Percentiles rank a stretch among this genome's conserved stretches.
Conservation (phyloP, 305 asterid genomes). For the Lippia alba region DNA sequence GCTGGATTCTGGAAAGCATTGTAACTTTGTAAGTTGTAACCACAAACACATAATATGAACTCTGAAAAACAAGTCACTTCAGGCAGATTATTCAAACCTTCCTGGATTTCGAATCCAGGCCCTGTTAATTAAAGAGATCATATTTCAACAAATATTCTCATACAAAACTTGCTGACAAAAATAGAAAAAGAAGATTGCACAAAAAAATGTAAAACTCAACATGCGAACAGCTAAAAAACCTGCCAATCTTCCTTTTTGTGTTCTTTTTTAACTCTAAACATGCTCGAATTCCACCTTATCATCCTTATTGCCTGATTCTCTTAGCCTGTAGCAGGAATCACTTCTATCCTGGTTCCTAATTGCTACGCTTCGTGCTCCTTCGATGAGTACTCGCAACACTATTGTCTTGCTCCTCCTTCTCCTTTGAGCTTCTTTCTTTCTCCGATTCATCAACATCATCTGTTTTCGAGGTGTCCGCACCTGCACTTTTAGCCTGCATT, state of each 20-base stretch:
- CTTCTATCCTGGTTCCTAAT: constrained; percentile 38
- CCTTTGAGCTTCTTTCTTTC: constrained; percentile 52
- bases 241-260: constrained; percentile 9
- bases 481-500: constrained; percentile 48
- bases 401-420: constrained; percentile 63
- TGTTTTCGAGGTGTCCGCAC: constrained; percentile 46
- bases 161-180: constrained; percentile 39
- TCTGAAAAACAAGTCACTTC: too few species aligned
- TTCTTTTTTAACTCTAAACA: too few species aligned
- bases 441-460: constrained; percentile 59
- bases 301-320: constrained; percentile 24
- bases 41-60: too few species aligned
- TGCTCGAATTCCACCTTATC: constrained; percentile 20
- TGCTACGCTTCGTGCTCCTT: constrained; percentile 79
- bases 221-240: constrained; percentile 20
- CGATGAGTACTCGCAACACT: constrained; percentile 58
- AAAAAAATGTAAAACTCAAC: constrained; percentile 26
- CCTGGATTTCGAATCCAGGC: constrained; percentile 25
- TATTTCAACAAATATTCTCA: constrained; percentile 38
- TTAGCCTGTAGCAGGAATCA: not conserved
- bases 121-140: constrained; percentile 32
- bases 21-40: too few species aligned
- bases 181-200: constrained; percentile 26
- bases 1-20: too few species aligned
- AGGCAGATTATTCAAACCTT: constrained; percentile 27